Conservation (phyloP, 306 rosid genomes). For the Medicago arabica region DNA sequence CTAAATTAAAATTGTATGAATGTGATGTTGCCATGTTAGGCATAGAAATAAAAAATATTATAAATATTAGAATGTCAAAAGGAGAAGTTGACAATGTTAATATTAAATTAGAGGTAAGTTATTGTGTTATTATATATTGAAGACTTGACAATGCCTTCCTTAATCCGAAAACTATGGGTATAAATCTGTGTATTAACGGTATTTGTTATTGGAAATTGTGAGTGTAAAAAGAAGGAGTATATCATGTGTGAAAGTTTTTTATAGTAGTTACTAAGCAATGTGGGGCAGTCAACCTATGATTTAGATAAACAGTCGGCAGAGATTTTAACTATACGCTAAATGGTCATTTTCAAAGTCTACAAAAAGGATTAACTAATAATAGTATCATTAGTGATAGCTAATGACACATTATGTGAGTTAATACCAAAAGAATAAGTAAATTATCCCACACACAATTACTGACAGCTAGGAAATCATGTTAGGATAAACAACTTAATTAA, state of each 20-base stretch:
- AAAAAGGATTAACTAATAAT: slow-evolving; percentile 4
- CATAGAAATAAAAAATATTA: slow-evolving; percentile 12
- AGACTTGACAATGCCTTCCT: slow-evolving; percentile 56
- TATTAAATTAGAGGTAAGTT: slow-evolving; percentile 40
- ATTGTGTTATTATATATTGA: slow-evolving; percentile 38
- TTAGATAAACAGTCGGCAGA: slow-evolving; percentile 65
- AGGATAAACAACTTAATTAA: too few species aligned
- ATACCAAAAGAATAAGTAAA: background rate
- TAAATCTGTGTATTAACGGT: slow-evolving; percentile 45
- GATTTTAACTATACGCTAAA: slow-evolving; percentile 55
- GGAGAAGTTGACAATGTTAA: slow-evolving; percentile 57
- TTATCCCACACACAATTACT: slow-evolving; percentile 5
- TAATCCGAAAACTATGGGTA: slow-evolving; percentile 66
- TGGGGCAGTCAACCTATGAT: slow-evolving; percentile 48
- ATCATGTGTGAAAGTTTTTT: slow-evolving; percentile 54
- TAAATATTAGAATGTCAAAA: slow-evolving; percentile 36
- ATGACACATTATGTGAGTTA: slow-evolving; percentile 1
- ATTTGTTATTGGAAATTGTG: slow-evolving; percentile 28
- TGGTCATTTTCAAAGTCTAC: slow-evolving; percentile 34
- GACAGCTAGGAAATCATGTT: background rate
- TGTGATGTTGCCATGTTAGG: slow-evolving; percentile 42
- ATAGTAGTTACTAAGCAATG: slow-evolving; percentile 43
- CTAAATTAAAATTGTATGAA: slow-evolving; percentile 16
- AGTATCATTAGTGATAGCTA: background rate
- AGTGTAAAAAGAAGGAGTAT: slow-evolving; percentile 50